A percentile compares a stretch with the other conserved stretches of the same genome.
Conservation (phyloP, 1,139 yeast species). For the Kluyveromyces marxianus region DNA sequence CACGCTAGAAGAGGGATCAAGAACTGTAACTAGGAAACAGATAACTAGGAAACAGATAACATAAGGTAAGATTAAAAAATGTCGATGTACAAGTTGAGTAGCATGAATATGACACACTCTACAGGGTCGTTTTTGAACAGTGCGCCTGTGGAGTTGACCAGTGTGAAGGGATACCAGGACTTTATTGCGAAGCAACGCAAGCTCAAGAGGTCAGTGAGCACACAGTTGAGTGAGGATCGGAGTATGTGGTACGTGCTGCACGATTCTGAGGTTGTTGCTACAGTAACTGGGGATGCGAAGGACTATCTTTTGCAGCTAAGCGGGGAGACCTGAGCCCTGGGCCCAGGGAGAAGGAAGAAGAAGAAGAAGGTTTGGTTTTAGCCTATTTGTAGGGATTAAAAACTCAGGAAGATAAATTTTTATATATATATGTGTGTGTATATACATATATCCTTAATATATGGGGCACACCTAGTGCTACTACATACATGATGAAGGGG, state of each 20-base stretch:
- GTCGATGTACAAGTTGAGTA: conserved; percentile 5
- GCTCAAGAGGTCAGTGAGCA: conserved; percentile 17
- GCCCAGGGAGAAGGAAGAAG: background rate
- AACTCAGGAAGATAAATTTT: background rate
- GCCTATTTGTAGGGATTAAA: background rate
- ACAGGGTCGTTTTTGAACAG: conserved; percentile 26
- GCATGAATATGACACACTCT: conserved; percentile 18
- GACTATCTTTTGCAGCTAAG: conserved; percentile 22
- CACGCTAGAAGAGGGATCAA: too few relatives aligned
- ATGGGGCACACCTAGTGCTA: too few relatives aligned
- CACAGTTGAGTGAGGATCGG: conserved; percentile 28
- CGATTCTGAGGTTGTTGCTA: conserved; percentile 31
- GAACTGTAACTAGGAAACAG: too few relatives aligned
- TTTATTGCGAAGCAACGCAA: conserved; percentile 25
- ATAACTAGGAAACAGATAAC: too few relatives aligned
- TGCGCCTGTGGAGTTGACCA: conserved; percentile 34
- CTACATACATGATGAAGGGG: too few relatives aligned
- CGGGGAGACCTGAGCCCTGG: conserved; percentile 6
- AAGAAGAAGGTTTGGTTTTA: background rate
- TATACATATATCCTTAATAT: too few relatives aligned
- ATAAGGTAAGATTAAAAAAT: background rate
- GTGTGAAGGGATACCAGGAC: conserved; percentile 32
- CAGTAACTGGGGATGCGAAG: conserved; percentile 31
- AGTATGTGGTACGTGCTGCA: conserved; percentile 29
- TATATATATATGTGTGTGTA: background rate